Evolutionary conservation across 768 basidiomycete genomes (phyloP), one percentile per base, ranked within the genome.

Genomic region (Lactifluus echinatus): DNA sequence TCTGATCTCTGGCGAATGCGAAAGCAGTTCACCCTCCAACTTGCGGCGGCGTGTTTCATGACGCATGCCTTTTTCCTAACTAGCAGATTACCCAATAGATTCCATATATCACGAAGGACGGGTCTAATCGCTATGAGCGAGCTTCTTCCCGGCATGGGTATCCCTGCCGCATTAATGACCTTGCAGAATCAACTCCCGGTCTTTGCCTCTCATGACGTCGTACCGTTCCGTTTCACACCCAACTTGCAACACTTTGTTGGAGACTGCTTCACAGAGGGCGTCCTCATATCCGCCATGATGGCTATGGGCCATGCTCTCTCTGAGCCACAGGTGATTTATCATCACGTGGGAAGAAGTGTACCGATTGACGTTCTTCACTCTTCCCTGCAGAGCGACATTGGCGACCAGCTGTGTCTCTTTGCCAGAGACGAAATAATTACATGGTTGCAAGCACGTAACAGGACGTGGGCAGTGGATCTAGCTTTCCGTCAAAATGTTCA

Each of bases 211-310:
- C 83, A 75, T 63, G 96, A 99, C 64, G 77, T 84, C 2, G 93
- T 97, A 4, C 96, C 96, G 0, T 99, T 99, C 87, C 86, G 96
- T 36, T 82, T 95, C 62, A 98, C 96, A 4, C 93, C 93, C 3
- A 97, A 96, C 71, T 82, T 99, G 75, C 96, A 99, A 71, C 79
- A 81, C 61, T 94, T 99, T 74, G 72, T 98, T 36, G 92, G 91
- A 1, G 87, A 89, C 2, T 80, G 91, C 53, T 86, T 89, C 40
- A 89, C 85, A 1, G 96, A 99, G 69, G 96, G 95, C 8, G 72
- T 96, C 36, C 74, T 99, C 40, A 84, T 90, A 0, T 80, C 89
- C 8, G 84, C 89, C 4, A 83, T 95, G 50, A 87, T 96, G 78
- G 88, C 93, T 2, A 93, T 99, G 51, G 93, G 85, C 5, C 81